A percentile compares a stretch with the other conserved stretches of the same genome.
phyloP scores from a whole-genome alignment of 2,329 filamentous ascomycete genomes.

The Neurospora crassa region DNA sequence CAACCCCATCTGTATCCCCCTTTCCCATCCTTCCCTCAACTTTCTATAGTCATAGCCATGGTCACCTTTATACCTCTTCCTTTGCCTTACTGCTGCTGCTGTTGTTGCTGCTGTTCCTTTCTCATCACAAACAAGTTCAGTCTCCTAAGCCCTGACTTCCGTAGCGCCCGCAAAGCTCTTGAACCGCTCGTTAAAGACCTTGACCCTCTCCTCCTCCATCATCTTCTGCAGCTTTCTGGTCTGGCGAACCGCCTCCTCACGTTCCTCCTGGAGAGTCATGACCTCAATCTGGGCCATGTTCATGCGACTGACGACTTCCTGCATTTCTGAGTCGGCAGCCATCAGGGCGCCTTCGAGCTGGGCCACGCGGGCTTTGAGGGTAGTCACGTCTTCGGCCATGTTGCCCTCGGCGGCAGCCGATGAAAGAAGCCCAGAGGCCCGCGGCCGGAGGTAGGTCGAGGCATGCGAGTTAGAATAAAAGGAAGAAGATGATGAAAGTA shows the following conservation, averaged over 20 bases:
- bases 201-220: constrained; percentile 56
- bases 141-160: constrained; percentile 6
- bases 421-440: constrained; percentile 7
- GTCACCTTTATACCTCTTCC: not conserved
- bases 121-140: not conserved
- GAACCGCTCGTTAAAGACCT: constrained; percentile 35
- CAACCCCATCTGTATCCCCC: not conserved
- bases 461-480: not conserved
- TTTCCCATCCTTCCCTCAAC: not conserved
- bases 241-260: constrained; percentile 63
- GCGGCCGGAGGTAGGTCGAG: not conserved
- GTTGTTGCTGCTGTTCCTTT: not conserved
- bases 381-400: constrained; percentile 55
- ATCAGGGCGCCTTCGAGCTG: constrained; percentile 76
- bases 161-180: constrained; percentile 19
- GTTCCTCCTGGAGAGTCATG: constrained; percentile 63
- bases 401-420: constrained; percentile 31
- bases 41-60: not conserved
- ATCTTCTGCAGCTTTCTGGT: constrained; percentile 60
- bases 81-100: not conserved
- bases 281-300: constrained; percentile 78
- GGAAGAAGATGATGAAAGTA: constrained; percentile 26
- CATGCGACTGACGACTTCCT: constrained; percentile 74
- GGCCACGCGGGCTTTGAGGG: constrained; percentile 66
- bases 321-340: constrained; percentile 72